Evolutionary conservation across 805 yeast genomes (phyloP).

Genomic region (Candida morakotiae): DNA sequence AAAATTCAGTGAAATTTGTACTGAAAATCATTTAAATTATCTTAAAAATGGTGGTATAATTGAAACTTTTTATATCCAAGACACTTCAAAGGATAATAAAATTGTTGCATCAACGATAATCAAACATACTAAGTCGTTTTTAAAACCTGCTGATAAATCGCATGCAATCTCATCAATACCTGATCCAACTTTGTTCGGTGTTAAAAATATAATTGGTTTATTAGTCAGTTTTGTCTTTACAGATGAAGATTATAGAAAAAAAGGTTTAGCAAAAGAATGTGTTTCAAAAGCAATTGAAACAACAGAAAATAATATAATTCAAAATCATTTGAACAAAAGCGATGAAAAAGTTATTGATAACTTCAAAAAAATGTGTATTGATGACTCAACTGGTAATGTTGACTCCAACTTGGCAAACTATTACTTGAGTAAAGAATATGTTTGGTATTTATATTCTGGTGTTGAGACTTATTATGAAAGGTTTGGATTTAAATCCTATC

Average conservation of each 20-base stretch:
- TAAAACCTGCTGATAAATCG: slow-evolving; percentile 22
- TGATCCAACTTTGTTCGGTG: slow-evolving; percentile 29
- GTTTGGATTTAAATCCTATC: slow-evolving; percentile 51
- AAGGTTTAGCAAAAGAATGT: slow-evolving; percentile 27
- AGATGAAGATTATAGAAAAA: slow-evolving; percentile 18
- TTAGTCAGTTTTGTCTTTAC: slow-evolving; percentile 25
- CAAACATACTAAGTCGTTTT: slow-evolving; percentile 22
- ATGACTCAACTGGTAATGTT: slow-evolving; percentile 18
- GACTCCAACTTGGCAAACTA: slow-evolving; percentile 29
- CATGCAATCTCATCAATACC: slow-evolving; percentile 24
- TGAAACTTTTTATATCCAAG: slow-evolving; percentile 24
- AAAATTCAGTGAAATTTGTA: slow-evolving; percentile 19
- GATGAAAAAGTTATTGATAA: slow-evolving; percentile 22
- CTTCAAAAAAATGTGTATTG: slow-evolving; percentile 28
- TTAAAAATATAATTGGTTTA: slow-evolving; percentile 24
- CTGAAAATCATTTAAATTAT: slow-evolving; percentile 6
- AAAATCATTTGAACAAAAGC: slow-evolving; percentile 19
- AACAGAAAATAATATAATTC: slow-evolving; percentile 27
- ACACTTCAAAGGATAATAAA: slow-evolving; percentile 13
- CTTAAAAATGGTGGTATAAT: slow-evolving; percentile 15
- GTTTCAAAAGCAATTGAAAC: slow-evolving; percentile 23
- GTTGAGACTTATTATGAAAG: slow-evolving; percentile 62
- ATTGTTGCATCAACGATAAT: slow-evolving; percentile 22
- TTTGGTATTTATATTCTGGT: slow-evolving; percentile 63
- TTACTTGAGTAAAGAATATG: slow-evolving; percentile 30